phyloP scores from a whole-genome alignment of 805 yeast genomes.

The Candida endomychidarum region DNA sequence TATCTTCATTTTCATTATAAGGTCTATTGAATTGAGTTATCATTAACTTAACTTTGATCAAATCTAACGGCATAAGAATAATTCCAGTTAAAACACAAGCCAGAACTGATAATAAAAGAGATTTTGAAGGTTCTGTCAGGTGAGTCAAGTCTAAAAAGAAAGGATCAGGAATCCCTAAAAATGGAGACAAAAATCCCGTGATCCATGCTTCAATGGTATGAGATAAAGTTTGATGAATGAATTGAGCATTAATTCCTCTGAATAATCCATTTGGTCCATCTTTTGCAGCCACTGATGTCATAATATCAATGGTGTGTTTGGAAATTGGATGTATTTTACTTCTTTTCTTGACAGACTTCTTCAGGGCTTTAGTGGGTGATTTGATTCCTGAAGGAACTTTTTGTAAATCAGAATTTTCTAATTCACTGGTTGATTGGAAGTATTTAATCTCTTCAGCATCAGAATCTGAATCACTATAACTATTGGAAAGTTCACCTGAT shows the following conservation, averaged over 20 bases:
- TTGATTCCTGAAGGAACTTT: constrained; percentile 3
- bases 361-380: constrained; percentile 7
- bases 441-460: constrained; percentile 33
- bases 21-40: constrained; percentile 57
- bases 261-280: constrained; percentile 73
- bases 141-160: constrained; percentile 78
- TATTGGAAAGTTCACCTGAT: constrained; percentile 11
- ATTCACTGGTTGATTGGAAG: constrained; percentile 24
- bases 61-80: constrained; percentile 74
- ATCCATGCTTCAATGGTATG: constrained; percentile 88
- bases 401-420: constrained; percentile 7
- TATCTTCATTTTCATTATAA: constrained; percentile 7
- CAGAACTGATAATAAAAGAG: constrained; percentile 64
- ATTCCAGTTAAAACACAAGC: constrained; percentile 75
- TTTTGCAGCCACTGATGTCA: constrained; percentile 60
- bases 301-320: constrained; percentile 63
- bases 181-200: constrained; percentile 81
- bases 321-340: constrained; percentile 54
- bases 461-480: constrained; percentile 18
- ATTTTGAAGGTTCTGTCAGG: constrained; percentile 69
- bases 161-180: constrained; percentile 84
- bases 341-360: constrained; percentile 10
- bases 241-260: constrained; percentile 77
- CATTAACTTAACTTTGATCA: constrained; percentile 75
- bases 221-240: constrained; percentile 70